phyloP scores from a whole-genome alignment of 331 rosid species.

The Malus hybrid region DNA sequence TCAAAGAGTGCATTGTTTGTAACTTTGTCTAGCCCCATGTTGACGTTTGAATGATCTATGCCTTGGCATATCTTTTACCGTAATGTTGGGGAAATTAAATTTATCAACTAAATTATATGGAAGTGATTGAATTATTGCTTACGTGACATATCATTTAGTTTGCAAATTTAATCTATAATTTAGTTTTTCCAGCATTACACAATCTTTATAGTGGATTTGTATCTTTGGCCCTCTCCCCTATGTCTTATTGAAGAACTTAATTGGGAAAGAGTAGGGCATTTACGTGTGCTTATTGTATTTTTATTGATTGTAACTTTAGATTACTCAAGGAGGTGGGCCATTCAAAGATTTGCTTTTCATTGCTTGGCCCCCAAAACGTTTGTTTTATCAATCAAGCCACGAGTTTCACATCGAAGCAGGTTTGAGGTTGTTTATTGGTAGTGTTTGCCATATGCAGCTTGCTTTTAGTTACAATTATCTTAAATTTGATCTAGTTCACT shows the following conservation, averaged over 20 bases:
- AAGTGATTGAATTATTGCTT: too few species aligned
- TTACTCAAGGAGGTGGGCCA: background rate
- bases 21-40: background rate
- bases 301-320: background rate
- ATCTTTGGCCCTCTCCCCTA: background rate
- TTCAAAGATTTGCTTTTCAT: background rate
- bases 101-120: too few species aligned
- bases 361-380: background rate
- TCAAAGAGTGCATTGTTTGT: background rate
- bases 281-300: background rate
- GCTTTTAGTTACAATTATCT: background rate
- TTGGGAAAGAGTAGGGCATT: background rate
- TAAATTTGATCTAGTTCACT: background rate
- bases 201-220: background rate
- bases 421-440: background rate
- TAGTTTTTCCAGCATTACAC: too few species aligned
- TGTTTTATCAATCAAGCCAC: background rate
- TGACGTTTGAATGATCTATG: background rate
- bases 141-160: too few species aligned
- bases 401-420: constrained; percentile 4
- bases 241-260: background rate
- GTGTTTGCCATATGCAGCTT: background rate
- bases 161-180: too few species aligned
- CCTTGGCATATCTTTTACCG: background rate
- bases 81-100: too few species aligned